phyloP scores from a whole-genome alignment of 1,284 basidiomycete genomes.

The Microbotryum lychnidis-dioicae region DNA sequence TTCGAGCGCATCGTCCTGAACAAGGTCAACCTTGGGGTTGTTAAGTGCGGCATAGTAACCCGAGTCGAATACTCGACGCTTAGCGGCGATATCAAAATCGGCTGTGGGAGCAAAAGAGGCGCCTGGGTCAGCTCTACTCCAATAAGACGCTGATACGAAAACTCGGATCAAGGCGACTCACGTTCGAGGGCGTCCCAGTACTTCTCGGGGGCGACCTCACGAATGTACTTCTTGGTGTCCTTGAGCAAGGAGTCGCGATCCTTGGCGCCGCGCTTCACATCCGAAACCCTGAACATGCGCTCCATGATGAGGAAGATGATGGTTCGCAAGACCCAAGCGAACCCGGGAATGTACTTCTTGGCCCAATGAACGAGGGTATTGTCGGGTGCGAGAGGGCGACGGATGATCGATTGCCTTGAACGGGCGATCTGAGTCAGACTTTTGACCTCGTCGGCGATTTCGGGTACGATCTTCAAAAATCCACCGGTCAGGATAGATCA shows the following conservation, averaged over 20 bases:
- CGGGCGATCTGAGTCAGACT: slow-evolving; percentile 26
- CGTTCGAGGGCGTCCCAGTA: slow-evolving; percentile 23
- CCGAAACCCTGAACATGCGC: slow-evolving; percentile 10
- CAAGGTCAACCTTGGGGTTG: slow-evolving; percentile 17
- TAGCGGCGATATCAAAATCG: slow-evolving; percentile 29
- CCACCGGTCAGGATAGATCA: neutral
- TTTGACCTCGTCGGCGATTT: slow-evolving; percentile 12
- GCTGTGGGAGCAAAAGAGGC: neutral
- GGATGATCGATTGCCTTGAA: slow-evolving; percentile 22
- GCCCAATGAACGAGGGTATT: slow-evolving; percentile 9
- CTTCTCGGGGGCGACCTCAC: slow-evolving; percentile 14
- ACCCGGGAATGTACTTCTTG: slow-evolving; percentile 17
- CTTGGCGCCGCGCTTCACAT: slow-evolving; percentile 16
- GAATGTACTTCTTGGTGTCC: slow-evolving; percentile 17
- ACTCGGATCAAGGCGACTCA: too few species aligned
- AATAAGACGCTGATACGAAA: too few species aligned
- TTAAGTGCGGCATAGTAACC: slow-evolving; percentile 20
- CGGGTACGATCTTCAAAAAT: slow-evolving; percentile 19
- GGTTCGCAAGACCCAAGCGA: slow-evolving; percentile 19
- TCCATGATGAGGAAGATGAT: slow-evolving; percentile 22
- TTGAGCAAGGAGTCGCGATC: slow-evolving; percentile 3
- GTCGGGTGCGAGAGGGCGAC: slow-evolving; percentile 13
- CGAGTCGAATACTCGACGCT: slow-evolving; percentile 28
- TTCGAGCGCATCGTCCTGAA: slow-evolving; percentile 22
- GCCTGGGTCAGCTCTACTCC: too few species aligned